Evolutionary conservation across 1,284 basidiomycete species (phyloP), one percentile per base, ranked within the genome.

Genomic region (Dichomitus squalens): DNA sequence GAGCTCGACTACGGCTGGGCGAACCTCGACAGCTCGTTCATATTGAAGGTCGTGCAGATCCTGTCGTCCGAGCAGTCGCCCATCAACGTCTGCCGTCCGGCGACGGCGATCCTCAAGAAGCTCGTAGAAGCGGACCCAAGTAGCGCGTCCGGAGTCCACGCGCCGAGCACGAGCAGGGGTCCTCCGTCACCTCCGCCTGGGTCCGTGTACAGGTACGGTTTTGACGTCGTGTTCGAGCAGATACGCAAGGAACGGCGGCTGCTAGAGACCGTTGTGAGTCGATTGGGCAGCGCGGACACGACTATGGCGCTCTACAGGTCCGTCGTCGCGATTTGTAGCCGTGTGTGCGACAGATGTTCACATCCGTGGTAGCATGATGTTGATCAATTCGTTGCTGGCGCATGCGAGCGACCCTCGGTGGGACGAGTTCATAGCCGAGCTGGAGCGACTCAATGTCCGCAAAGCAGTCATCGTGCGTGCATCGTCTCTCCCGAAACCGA

Each of bases 81-180:
- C n/a, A 87, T 96, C 78, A 99, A 99, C 64, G 91, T 98, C 62
- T 93, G 93, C 65, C 87, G 96, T n/a, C 96, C 96, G 11, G 95
- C 96, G 1, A 97, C 95, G n/a, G 88, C 92, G 43, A 95, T 96
- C 57, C 80, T 96, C 58, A 92, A 93, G 75, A 89, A 89, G 65
- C 82, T 96, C 18, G 92, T 95, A 23, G 90, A 92, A 68, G 91
- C 90, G 8, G 89, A 92, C 66, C 88, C 89, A 7, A 73, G 78
- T 63, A 86, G 77, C 63, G 82, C 84, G 18, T 82, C 86, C 2
- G 86, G 85, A 7, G 76, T 81, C 0, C 70, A 80, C 51, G 61
- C 79, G 23, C 77, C 86, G 9, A 82, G 86, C 64, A 85, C 87
- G n/a, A 90, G 87, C 65, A 78, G 76, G 60, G 71, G 71, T 38